phyloP scores from a whole-genome alignment of 164 flowering plant genomes.

The Chloranthus sessilifolius region DNA sequence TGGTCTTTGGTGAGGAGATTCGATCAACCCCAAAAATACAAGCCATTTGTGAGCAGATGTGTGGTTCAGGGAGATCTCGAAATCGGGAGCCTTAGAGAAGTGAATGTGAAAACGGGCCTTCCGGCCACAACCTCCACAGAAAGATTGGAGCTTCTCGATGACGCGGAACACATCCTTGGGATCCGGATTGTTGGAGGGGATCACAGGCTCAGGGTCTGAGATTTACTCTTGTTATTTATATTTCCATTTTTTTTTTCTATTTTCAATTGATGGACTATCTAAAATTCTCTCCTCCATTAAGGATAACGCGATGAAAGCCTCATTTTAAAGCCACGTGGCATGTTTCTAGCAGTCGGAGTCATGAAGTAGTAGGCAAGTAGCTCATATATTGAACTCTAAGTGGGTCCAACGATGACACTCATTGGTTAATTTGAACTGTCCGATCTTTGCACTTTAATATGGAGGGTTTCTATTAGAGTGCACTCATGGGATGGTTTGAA shows the following conservation, averaged over 20 bases:
- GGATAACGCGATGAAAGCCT: no score
- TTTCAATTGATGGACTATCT: no score
- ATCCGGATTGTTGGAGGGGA: conserved; percentile 76
- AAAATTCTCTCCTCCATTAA: no score
- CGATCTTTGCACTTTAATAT: no score
- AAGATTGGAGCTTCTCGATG: conserved; percentile 71
- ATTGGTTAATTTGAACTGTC: no score
- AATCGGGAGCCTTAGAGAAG: conserved; percentile 76
- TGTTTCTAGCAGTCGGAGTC: no score
- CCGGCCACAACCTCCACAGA: conserved; percentile 85
- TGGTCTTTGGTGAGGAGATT: conserved; percentile 82
- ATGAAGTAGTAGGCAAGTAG: no score
- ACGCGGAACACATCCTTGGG: conserved; percentile 64
- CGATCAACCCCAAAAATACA: conserved; percentile 78
- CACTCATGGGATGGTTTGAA: no score
- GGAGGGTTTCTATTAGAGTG: no score
- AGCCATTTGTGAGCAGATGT: conserved; percentile 73
- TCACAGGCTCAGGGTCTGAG: conserved; percentile 63
- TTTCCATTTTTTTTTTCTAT: neutral
- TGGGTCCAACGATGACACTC: no score
- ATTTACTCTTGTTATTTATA: neutral
- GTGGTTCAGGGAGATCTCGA: conserved; percentile 54
- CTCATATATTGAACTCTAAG: no score
- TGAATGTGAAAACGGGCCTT: conserved; percentile 77
- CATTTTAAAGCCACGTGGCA: no score